Base-by-base conservation (phyloP, 139 green algal species). In the Zygnema circumcarinatum region DNA sequence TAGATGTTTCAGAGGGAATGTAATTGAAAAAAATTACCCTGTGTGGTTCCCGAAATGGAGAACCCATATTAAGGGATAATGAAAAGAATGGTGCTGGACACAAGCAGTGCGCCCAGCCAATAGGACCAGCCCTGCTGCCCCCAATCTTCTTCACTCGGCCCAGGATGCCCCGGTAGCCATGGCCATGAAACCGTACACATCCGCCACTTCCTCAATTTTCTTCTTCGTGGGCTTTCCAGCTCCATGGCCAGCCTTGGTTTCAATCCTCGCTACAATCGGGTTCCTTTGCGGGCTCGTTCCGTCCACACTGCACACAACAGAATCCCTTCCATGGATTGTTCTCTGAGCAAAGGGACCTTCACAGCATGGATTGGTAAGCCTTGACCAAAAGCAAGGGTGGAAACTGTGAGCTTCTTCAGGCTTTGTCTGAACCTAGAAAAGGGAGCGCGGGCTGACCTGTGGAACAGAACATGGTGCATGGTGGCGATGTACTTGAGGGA, bases 171-270 rank as follows among this genome's bases (percentile, higher is more conserved):
- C 16, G 3, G 80, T 86, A 40, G 76, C 80, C 35, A 33, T 83
- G 53, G 80, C 80, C 54, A 81, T 41, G 47, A 86, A 86, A 25
- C 29, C 68, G 32, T 86, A 86, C 7, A 81, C 25, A 83, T 86
- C 80, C 0, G 53, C 2, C n/a, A 81, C 67, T 39, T 81, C 25
- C 31, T 86, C 80, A 29, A 90, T 83, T 0, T 84, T 84, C 89
- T 98, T 98, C 16, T 90, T 52, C 0, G 96, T 99, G 1, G 96
- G 96, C 91, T 97, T 97, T 68, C 96, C 96, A 1, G 94, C 94
- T 1, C 96, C 96, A 81, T 98, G 96, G 11, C 95, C 95, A 1
- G 95, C 91, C 1, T 88, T 79, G 1, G 38, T 80, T 82, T 98
- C 95, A 22, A 98, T 92, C 0, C 96, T 85, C 1, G 92, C 88